Percentiles rank a stretch among this genome's conserved stretches.
Conservation (phyloP, 2,329 filamentous ascomycete genomes). For the Pyricularia sp. region DNA sequence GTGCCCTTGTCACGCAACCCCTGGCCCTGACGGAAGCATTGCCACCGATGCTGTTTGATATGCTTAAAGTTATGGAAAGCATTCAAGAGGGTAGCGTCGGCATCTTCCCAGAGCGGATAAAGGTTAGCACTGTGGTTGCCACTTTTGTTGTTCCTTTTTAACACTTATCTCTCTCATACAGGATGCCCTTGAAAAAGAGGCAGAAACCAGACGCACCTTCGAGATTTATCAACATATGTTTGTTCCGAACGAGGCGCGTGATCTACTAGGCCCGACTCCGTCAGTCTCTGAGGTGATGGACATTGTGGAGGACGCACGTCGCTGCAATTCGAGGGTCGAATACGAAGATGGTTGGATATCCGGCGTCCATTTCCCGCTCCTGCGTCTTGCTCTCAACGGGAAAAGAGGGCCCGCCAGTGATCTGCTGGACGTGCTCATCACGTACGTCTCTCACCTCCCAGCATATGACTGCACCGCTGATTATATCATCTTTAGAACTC, state of each 20-base stretch:
- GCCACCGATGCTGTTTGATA: no score
- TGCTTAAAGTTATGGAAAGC: no score
- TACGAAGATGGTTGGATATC: not conserved
- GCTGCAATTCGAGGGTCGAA: not conserved
- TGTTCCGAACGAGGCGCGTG: not conserved
- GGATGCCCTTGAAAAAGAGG: not conserved
- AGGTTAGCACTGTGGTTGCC: no score
- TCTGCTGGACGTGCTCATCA: not conserved
- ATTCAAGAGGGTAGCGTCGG: no score
- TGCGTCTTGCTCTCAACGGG: not conserved
- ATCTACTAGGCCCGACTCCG: not conserved
- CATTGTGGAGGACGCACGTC: not conserved
- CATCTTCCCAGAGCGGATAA: no score
- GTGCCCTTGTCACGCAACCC: no score
- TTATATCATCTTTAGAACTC: not conserved
- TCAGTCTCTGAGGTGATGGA: not conserved
- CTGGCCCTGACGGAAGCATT: no score
- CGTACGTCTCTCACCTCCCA: not conserved
- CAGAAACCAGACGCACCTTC: not conserved
- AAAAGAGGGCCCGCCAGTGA: not conserved
- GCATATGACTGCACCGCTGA: not conserved
- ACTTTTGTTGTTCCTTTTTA: no score
- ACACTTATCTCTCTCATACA: no score
- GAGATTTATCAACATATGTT: not conserved
- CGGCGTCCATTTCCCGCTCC: not conserved